Evolutionary conservation across 2,329 filamentous ascomycete genomes (phyloP).

Genomic region (Neofusicoccum kwambonambiense): DNA sequence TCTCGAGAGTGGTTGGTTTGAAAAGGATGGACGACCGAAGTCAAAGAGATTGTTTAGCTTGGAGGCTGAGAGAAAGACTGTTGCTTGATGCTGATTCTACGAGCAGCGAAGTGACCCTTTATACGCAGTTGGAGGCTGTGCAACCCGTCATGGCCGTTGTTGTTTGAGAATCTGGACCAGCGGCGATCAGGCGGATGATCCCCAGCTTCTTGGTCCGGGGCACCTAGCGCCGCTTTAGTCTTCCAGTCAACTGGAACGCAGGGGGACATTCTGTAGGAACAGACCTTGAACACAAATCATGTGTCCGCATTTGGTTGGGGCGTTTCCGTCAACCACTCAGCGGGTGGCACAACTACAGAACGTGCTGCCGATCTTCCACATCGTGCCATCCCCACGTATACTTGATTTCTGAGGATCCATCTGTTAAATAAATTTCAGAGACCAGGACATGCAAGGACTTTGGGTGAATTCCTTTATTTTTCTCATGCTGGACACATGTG

Average conservation of each 20-base stretch:
- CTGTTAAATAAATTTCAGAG: too few relatives aligned
- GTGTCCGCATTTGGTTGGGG: background rate
- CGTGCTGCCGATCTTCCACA: background rate
- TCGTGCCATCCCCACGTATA: background rate
- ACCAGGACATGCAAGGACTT: background rate
- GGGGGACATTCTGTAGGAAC: background rate
- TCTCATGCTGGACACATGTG: too few relatives aligned
- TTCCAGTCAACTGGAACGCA: background rate
- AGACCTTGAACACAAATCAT: background rate
- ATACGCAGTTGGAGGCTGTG: background rate
- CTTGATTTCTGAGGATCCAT: too few relatives aligned
- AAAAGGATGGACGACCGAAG: slow-evolving; percentile 5
- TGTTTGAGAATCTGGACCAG: background rate
- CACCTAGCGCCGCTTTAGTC: background rate
- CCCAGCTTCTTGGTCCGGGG: background rate
- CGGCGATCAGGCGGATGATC: background rate
- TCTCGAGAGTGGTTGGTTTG: background rate
- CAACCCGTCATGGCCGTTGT: background rate
- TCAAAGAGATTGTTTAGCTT: background rate
- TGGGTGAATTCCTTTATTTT: too few relatives aligned
- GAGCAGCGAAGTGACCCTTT: background rate
- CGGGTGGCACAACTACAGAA: background rate
- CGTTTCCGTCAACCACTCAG: background rate
- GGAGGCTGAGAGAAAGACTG: background rate
- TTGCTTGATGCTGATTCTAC: background rate